Evolutionary conservation across 768 basidiomycete species (phyloP), one percentile per base, ranked within the genome.

Genomic region (Tylopilus cervinicoccineus): DNA sequence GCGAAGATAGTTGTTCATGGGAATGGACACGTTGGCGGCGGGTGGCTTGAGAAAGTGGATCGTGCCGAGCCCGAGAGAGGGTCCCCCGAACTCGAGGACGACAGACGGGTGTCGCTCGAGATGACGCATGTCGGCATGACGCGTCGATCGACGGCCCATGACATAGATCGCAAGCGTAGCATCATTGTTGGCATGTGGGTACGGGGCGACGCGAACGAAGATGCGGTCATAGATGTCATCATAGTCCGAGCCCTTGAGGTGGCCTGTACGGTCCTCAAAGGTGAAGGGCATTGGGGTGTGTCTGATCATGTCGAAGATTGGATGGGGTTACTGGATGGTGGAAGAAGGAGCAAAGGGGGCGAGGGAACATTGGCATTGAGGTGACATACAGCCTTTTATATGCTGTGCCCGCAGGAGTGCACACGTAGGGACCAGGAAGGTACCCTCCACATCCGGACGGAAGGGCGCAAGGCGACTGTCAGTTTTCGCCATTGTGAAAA

Each of bases 151-250:
- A 40, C 79, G 76, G 36, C 73, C 73, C 77, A 86, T 85, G 57
- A 76, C 74, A 63, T 84, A 86, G 43, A 88, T 76, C 61, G 78
- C 77, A 8, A 68, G 41, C 8, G 81, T 75, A 0, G 69, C 68
- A 20, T 65, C 52, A 11, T 50, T 60, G 28, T 55, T 52, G 1
- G 60, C 52, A 10, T 73, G 74, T 5, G 81, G 76, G 19, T 71
- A 65, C 4, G 77, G 75, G 6, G 76, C 65, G 29, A 88, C 74
- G 49, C 80, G 83, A 43, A 84, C 75, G 70, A 85, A 88, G 53
- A 81, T 68, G 46, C 86, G 79, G 66, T 89, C 86, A 61, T 88
- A 88, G 55, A 87, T 77, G 57, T 89, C 86, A 61, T 86, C 84
- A 53, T 80, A 88, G 71, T 89, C 84, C 1, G 83, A 76, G 39